Evolutionary conservation across 768 basidiomycete species (phyloP).

Genomic region (Boletus sensibilis): DNA sequence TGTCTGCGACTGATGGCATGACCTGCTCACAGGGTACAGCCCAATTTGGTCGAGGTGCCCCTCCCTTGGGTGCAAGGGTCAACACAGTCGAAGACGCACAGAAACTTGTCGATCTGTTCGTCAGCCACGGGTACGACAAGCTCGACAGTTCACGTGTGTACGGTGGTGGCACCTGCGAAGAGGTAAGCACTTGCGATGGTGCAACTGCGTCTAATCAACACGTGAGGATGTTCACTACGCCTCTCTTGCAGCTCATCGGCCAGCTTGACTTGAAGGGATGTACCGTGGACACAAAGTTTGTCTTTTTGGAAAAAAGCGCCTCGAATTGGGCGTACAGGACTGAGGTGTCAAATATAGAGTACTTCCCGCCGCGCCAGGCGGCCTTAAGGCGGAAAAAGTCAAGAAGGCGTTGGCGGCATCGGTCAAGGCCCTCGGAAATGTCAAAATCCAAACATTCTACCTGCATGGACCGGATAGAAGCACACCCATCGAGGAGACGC

Average conservation of each 20-base stretch:
- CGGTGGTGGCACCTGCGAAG: conserved; percentile 17
- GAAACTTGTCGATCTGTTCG: conserved; percentile 18
- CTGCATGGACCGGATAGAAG: conserved; percentile 40
- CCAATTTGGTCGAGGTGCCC: conserved; percentile 14
- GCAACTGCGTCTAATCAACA: not conserved
- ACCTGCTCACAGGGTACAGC: conserved; percentile 10
- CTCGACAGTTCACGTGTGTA: conserved; percentile 14
- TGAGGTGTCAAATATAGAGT: conserved; percentile 16
- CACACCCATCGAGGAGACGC: conserved; percentile 46
- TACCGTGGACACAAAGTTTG: conserved; percentile 23
- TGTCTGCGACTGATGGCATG: not conserved
- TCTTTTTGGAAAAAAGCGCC: not conserved
- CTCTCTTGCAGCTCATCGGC: conserved; percentile 8
- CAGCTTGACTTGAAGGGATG: conserved; percentile 17
- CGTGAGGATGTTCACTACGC: not conserved
- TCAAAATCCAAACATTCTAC: conserved; percentile 6
- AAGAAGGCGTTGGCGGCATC: not conserved
- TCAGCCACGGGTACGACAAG: conserved; percentile 13
- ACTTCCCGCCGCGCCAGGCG: conserved; percentile 31
- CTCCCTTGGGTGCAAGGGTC: conserved; percentile 7
- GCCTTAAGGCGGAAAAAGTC: not conserved
- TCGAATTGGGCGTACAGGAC: not conserved
- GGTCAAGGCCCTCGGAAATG: not conserved
- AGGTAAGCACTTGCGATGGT: not conserved
- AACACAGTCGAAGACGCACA: conserved; percentile 18